Percentiles rank a stretch among this genome's conserved stretches.
phyloP scores from a whole-genome alignment of 139 green algal genomes.

The Ulvella scutata region DNA sequence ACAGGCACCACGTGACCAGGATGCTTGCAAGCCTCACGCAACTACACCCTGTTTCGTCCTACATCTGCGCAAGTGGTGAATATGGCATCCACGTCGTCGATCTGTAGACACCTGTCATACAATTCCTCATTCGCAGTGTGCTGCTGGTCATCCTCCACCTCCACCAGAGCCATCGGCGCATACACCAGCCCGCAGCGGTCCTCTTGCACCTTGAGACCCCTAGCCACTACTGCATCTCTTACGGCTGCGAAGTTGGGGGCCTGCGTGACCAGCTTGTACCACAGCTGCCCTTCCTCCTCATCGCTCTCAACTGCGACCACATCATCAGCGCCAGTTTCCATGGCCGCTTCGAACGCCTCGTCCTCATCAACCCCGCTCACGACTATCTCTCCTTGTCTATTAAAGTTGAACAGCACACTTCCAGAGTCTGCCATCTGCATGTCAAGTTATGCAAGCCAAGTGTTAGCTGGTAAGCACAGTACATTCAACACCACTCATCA shows the following conservation, averaged over 20 bases:
- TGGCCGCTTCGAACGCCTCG: background rate
- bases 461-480: no score
- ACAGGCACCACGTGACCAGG: no score
- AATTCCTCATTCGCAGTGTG: background rate
- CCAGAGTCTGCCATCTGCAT: background rate
- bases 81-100: constrained; percentile 1
- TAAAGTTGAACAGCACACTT: background rate
- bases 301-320: background rate
- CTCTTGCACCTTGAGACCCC: background rate
- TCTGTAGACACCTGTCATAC: background rate
- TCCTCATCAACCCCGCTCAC: background rate
- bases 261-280: background rate
- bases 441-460: no score
- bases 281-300: background rate
- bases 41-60: background rate
- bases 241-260: background rate
- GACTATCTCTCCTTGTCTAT: background rate
- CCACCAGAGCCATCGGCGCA: background rate
- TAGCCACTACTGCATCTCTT: background rate
- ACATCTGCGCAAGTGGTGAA: background rate
- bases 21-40: no score
- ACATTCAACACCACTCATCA: no score
- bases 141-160: background rate
- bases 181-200: background rate
- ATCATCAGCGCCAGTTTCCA: background rate